phyloP scores from a whole-genome alignment of 2,329 filamentous ascomycete species.

The Clarireedia hainanense region DNA sequence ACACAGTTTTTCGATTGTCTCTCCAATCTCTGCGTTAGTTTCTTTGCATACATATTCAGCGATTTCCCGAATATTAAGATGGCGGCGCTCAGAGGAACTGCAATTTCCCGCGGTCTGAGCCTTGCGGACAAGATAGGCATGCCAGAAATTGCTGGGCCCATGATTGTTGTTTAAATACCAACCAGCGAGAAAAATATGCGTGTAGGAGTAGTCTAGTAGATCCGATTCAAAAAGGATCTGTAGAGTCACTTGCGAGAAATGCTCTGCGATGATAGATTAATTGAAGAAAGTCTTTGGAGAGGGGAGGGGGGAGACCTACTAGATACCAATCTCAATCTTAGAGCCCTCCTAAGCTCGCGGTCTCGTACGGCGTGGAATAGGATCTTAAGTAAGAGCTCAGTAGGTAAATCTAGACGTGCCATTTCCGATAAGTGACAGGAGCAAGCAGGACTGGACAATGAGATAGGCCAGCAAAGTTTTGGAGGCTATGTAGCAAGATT shows the following conservation, averaged over 20 bases:
- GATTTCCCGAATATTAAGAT: background rate
- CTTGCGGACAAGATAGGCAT: background rate
- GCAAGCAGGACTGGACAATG: too few relatives aligned
- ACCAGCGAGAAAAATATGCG: accelerated
- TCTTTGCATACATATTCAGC: background rate
- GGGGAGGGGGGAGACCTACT: background rate
- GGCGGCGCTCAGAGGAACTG: background rate
- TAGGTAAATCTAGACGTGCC: background rate
- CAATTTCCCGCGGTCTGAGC: background rate
- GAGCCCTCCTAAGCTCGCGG: background rate
- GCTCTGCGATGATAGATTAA: background rate
- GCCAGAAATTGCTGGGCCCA: background rate
- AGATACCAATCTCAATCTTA: background rate
- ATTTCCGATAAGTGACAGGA: background rate
- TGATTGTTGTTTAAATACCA: too few relatives aligned
- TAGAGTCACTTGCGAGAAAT: background rate
- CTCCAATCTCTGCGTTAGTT: background rate
- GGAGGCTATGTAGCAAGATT: too few relatives aligned
- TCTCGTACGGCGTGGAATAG: background rate
- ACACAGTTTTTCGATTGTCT: background rate
- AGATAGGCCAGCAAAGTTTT: too few relatives aligned
- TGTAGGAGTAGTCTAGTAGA: background rate
- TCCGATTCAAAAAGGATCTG: background rate
- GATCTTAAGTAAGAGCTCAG: background rate
- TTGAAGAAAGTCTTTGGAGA: too few relatives aligned